Evolutionary conservation across 139 green algal species (phyloP).

Genomic region (Chlamydomonas sphaeroides): DNA sequence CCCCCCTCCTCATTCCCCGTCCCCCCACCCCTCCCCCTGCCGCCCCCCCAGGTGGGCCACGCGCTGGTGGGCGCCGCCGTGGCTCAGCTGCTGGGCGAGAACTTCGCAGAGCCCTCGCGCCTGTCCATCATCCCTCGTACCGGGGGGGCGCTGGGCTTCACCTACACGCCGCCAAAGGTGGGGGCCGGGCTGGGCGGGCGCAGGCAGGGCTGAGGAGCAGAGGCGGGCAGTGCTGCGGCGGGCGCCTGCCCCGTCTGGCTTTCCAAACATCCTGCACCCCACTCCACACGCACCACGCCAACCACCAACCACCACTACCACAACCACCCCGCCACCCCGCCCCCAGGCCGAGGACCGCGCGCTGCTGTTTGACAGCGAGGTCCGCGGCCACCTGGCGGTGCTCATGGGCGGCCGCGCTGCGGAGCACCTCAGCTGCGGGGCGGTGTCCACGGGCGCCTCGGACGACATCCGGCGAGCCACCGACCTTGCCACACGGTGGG

Average conservation of each 20-base stretch:
- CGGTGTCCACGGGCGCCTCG: constrained; percentile 64
- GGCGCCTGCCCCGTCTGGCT: too few relatives aligned
- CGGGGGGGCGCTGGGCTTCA: constrained; percentile 88
- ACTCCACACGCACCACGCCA: too few relatives aligned
- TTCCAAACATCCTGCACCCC: neutral
- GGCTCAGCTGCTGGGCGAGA: constrained; percentile 67
- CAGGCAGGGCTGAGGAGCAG: neutral
- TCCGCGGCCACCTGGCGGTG: constrained; percentile 86
- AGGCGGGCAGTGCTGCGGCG: too few relatives aligned
- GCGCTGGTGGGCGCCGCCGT: constrained; percentile 88
- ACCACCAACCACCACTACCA: neutral
- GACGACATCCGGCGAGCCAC: constrained; percentile 94
- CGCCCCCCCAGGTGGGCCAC: constrained; percentile 93
- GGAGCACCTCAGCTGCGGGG: constrained; percentile 79
- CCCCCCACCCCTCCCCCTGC: too few relatives aligned
- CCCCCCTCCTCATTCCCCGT: too few relatives aligned
- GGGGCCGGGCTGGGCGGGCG: neutral
- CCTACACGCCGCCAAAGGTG: constrained; percentile 65
- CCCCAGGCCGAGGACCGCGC: constrained; percentile 78
- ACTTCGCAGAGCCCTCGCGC: constrained; percentile 64
- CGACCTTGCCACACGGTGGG: constrained; percentile 78
- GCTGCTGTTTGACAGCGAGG: constrained; percentile 90
- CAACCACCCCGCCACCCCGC: constrained; percentile 40
- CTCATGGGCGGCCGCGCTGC: constrained; percentile 92
- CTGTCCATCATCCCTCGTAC: constrained; percentile 89